phyloP scores from a whole-genome alignment of 2,329 filamentous ascomycete genomes.

The Zarea fungicola region DNA sequence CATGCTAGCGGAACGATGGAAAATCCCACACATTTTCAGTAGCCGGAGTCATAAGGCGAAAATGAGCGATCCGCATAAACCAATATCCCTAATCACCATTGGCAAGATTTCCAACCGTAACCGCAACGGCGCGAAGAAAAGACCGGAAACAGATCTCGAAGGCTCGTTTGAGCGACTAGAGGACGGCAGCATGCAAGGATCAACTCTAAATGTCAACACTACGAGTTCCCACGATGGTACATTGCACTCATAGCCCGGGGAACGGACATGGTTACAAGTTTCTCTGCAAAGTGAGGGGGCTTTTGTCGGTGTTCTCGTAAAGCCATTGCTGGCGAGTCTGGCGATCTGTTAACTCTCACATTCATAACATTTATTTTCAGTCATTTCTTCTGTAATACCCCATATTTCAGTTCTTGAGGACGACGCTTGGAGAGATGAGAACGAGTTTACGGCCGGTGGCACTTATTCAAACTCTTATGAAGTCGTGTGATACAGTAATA shows the following conservation, averaged over 20 bases:
- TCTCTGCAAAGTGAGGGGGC: too few species aligned
- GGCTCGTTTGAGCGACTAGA: slow-evolving; percentile 5
- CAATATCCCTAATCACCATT: not conserved
- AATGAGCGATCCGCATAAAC: not conserved
- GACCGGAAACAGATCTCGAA: not conserved
- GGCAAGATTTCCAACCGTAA: slow-evolving; percentile 2
- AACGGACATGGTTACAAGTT: not conserved
- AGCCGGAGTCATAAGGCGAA: not conserved
- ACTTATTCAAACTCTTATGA: not conserved
- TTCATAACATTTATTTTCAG: too few species aligned
- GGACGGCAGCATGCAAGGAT: slow-evolving; percentile 1
- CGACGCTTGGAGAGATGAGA: too few species aligned
- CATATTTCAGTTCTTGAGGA: too few species aligned
- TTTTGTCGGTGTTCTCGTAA: too few species aligned
- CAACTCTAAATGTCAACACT: not conserved
- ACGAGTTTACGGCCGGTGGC: not conserved
- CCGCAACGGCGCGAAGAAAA: not conserved
- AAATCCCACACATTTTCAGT: not conserved
- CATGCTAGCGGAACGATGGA: slow-evolving; percentile 15
- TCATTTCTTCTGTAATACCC: too few species aligned
- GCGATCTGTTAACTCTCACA: too few species aligned
- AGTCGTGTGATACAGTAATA: not conserved
- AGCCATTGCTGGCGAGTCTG: too few species aligned
- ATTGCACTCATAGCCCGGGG: not conserved
- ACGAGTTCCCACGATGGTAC: not conserved